phyloP scores from a whole-genome alignment of 805 yeast genomes.

The Suhomyces pyralidae region DNA sequence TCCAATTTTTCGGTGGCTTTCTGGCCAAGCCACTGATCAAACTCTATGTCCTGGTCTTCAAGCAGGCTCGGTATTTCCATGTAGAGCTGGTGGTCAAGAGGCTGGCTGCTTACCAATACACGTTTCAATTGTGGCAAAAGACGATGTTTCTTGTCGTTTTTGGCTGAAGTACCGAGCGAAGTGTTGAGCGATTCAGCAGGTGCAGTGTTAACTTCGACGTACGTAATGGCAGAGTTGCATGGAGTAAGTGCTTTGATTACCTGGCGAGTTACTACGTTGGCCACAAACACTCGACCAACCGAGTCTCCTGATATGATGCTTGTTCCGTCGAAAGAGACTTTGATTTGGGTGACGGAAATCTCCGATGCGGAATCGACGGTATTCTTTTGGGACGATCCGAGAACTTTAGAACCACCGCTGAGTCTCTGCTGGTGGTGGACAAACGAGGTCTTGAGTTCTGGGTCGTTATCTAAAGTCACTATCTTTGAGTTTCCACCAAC shows the following conservation, averaged over 20 bases:
- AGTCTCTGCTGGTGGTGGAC: slow-evolving; percentile 43
- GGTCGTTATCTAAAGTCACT: slow-evolving; percentile 51
- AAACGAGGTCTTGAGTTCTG: slow-evolving; percentile 48
- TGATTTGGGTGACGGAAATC: slow-evolving; percentile 47
- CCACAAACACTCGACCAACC: slow-evolving; percentile 61
- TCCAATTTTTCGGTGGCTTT: slow-evolving; percentile 51
- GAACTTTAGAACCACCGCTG: not conserved
- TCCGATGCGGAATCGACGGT: not conserved
- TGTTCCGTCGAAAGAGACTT: slow-evolving; percentile 73
- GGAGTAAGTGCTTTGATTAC: slow-evolving; percentile 54
- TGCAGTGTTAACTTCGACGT: slow-evolving; percentile 20
- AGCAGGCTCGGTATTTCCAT: slow-evolving; percentile 28
- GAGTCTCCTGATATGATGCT: slow-evolving; percentile 69
- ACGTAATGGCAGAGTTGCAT: slow-evolving; percentile 35
- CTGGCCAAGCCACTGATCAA: slow-evolving; percentile 48
- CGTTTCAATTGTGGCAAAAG: slow-evolving; percentile 66
- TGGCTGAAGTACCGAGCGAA: slow-evolving; percentile 11
- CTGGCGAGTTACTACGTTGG: slow-evolving; percentile 71
- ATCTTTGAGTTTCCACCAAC: slow-evolving; percentile 58
- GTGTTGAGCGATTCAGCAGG: slow-evolving; percentile 19
- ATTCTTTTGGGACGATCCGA: not conserved
- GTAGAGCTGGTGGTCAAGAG: slow-evolving; percentile 43
- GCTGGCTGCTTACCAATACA: slow-evolving; percentile 42
- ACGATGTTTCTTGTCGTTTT: slow-evolving; percentile 36
- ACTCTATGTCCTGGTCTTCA: slow-evolving; percentile 23